These are phyloP conservation scores for Solanum pimpinellifolium DNA, from an alignment of 257 asterid species.

Conservation along the genomic window DNA sequence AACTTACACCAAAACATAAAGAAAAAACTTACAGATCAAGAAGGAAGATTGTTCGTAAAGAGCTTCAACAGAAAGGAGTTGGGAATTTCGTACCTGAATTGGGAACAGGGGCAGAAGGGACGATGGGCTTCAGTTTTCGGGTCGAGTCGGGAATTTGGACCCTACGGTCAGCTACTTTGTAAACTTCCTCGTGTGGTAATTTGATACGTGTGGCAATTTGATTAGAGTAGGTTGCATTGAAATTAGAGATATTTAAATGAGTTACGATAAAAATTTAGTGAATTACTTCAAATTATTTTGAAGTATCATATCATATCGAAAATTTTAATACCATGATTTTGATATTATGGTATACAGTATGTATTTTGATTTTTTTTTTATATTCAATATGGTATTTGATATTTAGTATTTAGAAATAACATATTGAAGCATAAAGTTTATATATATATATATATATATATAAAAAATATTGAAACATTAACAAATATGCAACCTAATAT, in stretches of 20 bases:
- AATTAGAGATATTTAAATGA: too few species aligned
- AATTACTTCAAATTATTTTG: background rate
- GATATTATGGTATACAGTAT: too few species aligned
- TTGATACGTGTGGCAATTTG: background rate
- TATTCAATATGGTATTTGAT: too few species aligned
- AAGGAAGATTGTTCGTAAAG: background rate
- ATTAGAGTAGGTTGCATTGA: fast-evolving
- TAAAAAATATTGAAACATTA: too few species aligned
- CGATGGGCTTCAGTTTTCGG: background rate
- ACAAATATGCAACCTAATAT: too few species aligned
- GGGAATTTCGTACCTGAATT: background rate
- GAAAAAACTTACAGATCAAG: background rate
- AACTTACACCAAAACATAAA: background rate
- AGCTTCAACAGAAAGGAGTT: background rate
- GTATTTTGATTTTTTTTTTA: too few species aligned
- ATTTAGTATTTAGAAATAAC: too few species aligned
- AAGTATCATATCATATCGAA: too few species aligned
- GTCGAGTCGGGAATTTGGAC: background rate
- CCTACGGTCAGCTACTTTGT: background rate
- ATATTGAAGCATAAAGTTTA: too few species aligned
- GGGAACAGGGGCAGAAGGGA: background rate
- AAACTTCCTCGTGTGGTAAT: background rate
- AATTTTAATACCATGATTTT: too few species aligned
- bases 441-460: too few species aligned
- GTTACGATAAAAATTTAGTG: background rate